Base-by-base conservation (phyloP, 2,329 filamentous ascomycete genomes). In the Alternaria atra region DNA sequence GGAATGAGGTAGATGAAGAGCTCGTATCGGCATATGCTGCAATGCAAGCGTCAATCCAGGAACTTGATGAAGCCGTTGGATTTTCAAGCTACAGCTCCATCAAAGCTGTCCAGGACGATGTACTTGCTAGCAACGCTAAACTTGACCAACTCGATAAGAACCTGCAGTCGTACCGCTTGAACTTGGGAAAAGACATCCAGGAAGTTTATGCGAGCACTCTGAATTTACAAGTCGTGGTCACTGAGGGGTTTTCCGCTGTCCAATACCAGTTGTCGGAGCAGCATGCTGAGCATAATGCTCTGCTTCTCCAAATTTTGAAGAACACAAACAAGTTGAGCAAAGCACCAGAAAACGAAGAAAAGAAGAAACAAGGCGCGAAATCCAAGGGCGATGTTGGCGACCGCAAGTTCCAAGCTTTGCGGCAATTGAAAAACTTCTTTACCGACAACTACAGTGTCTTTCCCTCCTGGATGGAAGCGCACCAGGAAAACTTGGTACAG, bases 41-140 rank as follows among this genome's bases (percentile, higher is more conserved):
- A 15, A 65, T 68, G 64, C 61, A 67, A 34, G 54, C 40, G 2
- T 40, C 59, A 0, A 60, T 68, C 17, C 64, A 68, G 6, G 66
- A 68, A 25, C 60, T 68, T 6, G 52, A 32, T 9, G 20, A 56
- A 40, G 56, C 64, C 1, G 56, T 68, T 3, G 58, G 54, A 5
- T 66, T 48, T 40, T 53, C 52, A 20, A 64, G 43, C 27, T 61
- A 64, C 34, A 40, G 35, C 10, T 56, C 55, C 2, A 61, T 65
- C 50, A 52, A 53, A 20, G 23, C 23, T 34, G 34, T 48, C 8
- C 51, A 54, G 30, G 43, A 50, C 27, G 51, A 43, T 17, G 35
- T 54, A 12, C 5, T 15, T 37, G 34, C 34, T 13, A 37, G 15
- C 34, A 50, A 35, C 50, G 42, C 52, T 1, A 55, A 55, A 6